Conservation (phyloP, 768 basidiomycete species). For the Kwoniella sp. region DNA sequence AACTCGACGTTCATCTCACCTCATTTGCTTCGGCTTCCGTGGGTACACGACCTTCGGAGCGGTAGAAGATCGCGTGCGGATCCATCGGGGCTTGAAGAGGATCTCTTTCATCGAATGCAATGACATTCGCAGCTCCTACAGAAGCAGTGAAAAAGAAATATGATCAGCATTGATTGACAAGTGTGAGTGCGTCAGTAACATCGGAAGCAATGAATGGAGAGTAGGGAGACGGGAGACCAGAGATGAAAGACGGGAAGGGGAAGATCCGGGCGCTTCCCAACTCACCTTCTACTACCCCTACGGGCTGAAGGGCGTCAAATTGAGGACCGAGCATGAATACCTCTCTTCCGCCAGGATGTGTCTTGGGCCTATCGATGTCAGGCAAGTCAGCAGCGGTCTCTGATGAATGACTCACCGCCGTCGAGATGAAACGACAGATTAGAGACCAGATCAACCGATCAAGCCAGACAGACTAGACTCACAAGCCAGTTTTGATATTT, state of each 20-base stretch:
- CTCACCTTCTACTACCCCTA: slow-evolving; percentile 27
- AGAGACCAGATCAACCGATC: no score
- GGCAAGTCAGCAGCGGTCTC: neutral
- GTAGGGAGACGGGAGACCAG: no score
- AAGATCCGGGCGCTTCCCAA: neutral
- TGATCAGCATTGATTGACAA: neutral
- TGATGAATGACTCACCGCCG: no score
- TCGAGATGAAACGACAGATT: no score
- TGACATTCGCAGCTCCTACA: slow-evolving; percentile 24
- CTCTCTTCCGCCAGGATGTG: slow-evolving; percentile 6
- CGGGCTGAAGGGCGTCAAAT: slow-evolving; percentile 22
- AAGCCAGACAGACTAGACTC: slow-evolving; percentile 3
- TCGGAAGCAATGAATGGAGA: no score
- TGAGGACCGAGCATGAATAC: slow-evolving; percentile 23
- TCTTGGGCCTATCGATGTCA: slow-evolving; percentile 8
- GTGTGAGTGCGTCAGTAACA: no score
- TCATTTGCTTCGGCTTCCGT: neutral
- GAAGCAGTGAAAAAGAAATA: neutral
- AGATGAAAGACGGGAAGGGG: neutral
- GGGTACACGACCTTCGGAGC: slow-evolving; percentile 15
- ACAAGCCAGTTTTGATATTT: slow-evolving; percentile 13
- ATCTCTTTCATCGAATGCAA: slow-evolving; percentile 29
- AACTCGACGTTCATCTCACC: neutral
- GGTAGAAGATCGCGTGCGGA: slow-evolving; percentile 15
- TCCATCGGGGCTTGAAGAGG: slow-evolving; percentile 25